phyloP scores from a whole-genome alignment of 1,284 basidiomycete species.

The Heterobasidion occidentale region DNA sequence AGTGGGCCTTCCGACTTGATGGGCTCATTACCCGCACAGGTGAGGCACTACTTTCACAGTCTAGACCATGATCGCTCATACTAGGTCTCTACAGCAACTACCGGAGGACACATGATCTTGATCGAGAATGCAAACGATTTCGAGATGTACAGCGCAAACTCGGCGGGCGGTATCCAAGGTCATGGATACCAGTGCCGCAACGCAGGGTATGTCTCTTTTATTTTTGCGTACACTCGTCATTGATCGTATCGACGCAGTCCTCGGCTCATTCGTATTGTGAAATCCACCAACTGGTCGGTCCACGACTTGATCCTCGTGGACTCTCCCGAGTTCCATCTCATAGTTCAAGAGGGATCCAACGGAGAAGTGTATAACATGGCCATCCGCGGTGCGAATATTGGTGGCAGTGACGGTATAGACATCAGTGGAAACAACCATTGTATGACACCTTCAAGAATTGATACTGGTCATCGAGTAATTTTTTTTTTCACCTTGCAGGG shows the following conservation, averaged over 20 bases:
- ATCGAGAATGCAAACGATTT: slow-evolving; percentile 27
- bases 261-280: slow-evolving; percentile 25
- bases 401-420: slow-evolving; percentile 28
- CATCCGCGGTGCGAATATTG: slow-evolving; percentile 27
- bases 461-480: not conserved
- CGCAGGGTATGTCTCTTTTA: slow-evolving; percentile 17
- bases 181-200: slow-evolving; percentile 25
- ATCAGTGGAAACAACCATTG: slow-evolving; percentile 22
- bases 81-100: not conserved
- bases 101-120: slow-evolving; percentile 24
- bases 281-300: slow-evolving; percentile 24
- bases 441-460: not conserved
- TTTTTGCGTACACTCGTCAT: not conserved
- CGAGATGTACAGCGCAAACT: slow-evolving; percentile 28
- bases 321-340: slow-evolving; percentile 29
- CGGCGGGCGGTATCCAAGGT: slow-evolving; percentile 27
- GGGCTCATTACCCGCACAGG: slow-evolving; percentile 23
- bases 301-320: slow-evolving; percentile 30
- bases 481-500: slow-evolving; percentile 13
- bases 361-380: slow-evolving; percentile 29
- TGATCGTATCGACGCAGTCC: slow-evolving; percentile 11
- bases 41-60: slow-evolving; percentile 3
- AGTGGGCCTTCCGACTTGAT: slow-evolving; percentile 27
- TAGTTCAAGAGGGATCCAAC: slow-evolving; percentile 23
- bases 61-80: not conserved